A percentile compares a stretch with the other conserved stretches of the same genome.
phyloP scores from a whole-genome alignment of 345 rosid genomes.

The Dipteronia sinensis region DNA sequence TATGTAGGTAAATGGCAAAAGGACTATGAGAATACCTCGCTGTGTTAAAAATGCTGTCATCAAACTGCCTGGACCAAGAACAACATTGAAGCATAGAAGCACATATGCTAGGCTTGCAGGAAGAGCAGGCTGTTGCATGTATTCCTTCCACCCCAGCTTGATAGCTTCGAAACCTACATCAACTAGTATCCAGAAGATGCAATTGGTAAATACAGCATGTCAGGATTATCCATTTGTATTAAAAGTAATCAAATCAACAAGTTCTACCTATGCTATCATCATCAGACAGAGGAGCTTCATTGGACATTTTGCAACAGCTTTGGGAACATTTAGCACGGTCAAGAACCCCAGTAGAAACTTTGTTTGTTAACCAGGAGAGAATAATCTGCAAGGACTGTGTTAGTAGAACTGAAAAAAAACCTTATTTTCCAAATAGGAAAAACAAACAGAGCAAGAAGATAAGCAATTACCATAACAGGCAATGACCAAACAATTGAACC shows the following conservation, averaged over 20 bases:
- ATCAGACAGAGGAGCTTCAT: slow-evolving; percentile 34
- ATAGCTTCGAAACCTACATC: slow-evolving; percentile 69
- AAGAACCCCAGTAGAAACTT: slow-evolving; percentile 83
- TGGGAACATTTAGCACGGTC: slow-evolving; percentile 71
- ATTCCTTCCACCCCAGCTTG: slow-evolving; percentile 96
- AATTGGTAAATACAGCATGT: slow-evolving; percentile 12
- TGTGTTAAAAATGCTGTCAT: slow-evolving; percentile 97
- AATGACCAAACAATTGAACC: slow-evolving; percentile 66
- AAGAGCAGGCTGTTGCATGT: slow-evolving; percentile 88
- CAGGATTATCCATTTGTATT: not conserved
- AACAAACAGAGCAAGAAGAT: slow-evolving; percentile 13
- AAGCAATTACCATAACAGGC: slow-evolving; percentile 70
- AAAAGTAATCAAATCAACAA: not conserved
- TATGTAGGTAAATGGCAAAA: not conserved
- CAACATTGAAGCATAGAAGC: slow-evolving; percentile 82
- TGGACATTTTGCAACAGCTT: slow-evolving; percentile 39
- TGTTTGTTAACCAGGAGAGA: slow-evolving; percentile 80
- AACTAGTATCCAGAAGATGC: slow-evolving; percentile 34
- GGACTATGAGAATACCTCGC: slow-evolving; percentile 47
- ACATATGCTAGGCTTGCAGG: slow-evolving; percentile 96
- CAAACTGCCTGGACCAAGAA: slow-evolving; percentile 88
- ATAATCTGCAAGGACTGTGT: slow-evolving; percentile 47
- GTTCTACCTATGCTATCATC: slow-evolving; percentile 51
- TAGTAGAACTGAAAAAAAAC: slow-evolving; percentile 17
- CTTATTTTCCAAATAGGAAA: slow-evolving; percentile 1